These are phyloP conservation scores for Pseudogymnoascus sp. DNA, from an alignment of 2,329 filamentous ascomycete genomes.

Conservation along the genomic window DNA sequence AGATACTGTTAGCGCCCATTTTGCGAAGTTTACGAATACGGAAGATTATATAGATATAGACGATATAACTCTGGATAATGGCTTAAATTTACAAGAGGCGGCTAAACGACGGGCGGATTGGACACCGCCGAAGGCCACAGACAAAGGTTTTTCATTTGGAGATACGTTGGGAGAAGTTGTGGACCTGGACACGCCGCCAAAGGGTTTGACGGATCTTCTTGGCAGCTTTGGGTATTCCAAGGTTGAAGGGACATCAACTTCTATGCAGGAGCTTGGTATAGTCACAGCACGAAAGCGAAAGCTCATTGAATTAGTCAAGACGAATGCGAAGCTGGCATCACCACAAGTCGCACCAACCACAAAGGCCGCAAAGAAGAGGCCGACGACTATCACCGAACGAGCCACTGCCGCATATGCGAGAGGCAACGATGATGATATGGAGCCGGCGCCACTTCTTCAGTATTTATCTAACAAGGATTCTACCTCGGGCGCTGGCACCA, in stretches of 20 bases:
- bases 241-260: conserved; percentile 13
- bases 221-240: conserved; percentile 35
- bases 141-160: conserved; percentile 13
- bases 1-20: conserved; percentile 32
- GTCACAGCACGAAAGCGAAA: conserved; percentile 46
- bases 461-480: conserved; percentile 33
- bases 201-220: conserved; percentile 24
- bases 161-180: background rate
- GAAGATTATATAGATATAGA: conserved; percentile 1
- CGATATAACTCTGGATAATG: conserved; percentile 12
- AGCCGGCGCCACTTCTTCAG: conserved; percentile 37
- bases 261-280: conserved; percentile 12
- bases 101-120: conserved; percentile 52
- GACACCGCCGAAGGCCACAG: conserved; percentile 54
- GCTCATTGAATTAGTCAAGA: conserved; percentile 43
- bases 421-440: conserved; percentile 29
- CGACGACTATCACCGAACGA: conserved; percentile 69
- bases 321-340: conserved; percentile 21
- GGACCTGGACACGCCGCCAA: background rate
- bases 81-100: conserved; percentile 33
- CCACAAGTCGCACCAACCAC: conserved; percentile 35
- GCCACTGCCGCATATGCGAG: conserved; percentile 63
- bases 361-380: conserved; percentile 59
- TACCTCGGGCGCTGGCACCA: conserved; percentile 11
- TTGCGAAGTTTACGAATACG: conserved; percentile 14